Evolutionary conservation across 306 rosid genomes (phyloP).

Genomic region (Luffa acutangula): DNA sequence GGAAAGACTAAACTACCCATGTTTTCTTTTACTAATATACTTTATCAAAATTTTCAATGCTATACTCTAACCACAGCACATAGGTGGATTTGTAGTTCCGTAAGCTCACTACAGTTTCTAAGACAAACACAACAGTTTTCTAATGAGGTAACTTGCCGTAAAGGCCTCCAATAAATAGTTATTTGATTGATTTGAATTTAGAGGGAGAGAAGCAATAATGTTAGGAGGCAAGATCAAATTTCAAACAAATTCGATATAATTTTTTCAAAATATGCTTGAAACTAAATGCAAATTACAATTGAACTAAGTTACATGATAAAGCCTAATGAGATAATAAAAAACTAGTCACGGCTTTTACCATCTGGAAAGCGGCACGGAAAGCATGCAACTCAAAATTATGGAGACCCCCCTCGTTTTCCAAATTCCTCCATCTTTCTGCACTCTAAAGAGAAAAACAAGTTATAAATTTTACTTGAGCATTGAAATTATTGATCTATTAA

Average conservation of each 20-base stretch:
- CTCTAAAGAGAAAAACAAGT: constrained; percentile 45
- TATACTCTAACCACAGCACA: neutral
- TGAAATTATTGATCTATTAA: neutral
- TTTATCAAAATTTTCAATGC: too few relatives aligned
- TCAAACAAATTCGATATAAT: neutral
- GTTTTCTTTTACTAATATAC: too few relatives aligned
- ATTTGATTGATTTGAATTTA: neutral
- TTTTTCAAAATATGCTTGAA: neutral
- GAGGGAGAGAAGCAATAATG: neutral
- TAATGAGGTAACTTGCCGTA: neutral
- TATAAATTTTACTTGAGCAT: constrained; percentile 1
- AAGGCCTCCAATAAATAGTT: neutral
- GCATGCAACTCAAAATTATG: constrained; percentile 86
- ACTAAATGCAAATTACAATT: neutral
- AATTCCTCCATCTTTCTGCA: constrained; percentile 87
- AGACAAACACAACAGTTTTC: neutral
- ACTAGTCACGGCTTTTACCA: constrained; percentile 32
- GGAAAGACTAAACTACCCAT: too few relatives aligned
- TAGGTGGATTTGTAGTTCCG: neutral
- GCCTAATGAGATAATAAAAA: neutral
- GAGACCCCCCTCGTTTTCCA: constrained; percentile 55
- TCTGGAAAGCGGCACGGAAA: constrained; percentile 87
- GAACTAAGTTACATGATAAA: neutral
- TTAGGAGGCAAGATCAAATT: neutral
- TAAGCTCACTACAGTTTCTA: neutral